Conservation (phyloP, 495 filamentous ascomycete species). For the Penicillium ucsense region DNA sequence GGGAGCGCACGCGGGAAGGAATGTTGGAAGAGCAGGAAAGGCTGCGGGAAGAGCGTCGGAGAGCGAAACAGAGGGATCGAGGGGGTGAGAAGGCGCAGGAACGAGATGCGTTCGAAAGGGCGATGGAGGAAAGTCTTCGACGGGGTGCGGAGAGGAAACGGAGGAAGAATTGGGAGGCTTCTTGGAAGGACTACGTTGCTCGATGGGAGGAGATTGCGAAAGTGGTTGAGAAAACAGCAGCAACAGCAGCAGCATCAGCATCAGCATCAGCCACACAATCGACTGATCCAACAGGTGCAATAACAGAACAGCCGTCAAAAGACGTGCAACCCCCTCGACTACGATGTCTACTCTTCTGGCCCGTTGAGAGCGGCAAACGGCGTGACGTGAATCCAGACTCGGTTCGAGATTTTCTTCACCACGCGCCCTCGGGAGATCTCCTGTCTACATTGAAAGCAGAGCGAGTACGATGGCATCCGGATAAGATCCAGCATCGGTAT, state of each 20-base stretch:
- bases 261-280: too few species aligned
- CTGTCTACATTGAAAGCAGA: slow-evolving; percentile 65
- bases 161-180: slow-evolving; percentile 38
- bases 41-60: slow-evolving; percentile 45
- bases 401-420: slow-evolving; percentile 53
- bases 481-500: slow-evolving; percentile 91
- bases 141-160: slow-evolving; percentile 38
- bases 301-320: not conserved
- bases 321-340: slow-evolving; percentile 5
- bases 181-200: slow-evolving; percentile 55
- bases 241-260: not conserved
- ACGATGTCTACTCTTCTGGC: slow-evolving; percentile 63
- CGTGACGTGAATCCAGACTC: slow-evolving; percentile 52
- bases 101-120: slow-evolving; percentile 27
- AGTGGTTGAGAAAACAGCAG: slow-evolving; percentile 5
- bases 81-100: slow-evolving; percentile 26
- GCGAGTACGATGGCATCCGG: slow-evolving; percentile 91
- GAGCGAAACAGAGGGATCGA: slow-evolving; percentile 31
- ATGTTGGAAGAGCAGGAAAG: slow-evolving; percentile 56
- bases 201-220: slow-evolving; percentile 52
- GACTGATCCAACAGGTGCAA: too few species aligned
- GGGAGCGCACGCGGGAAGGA: slow-evolving; percentile 70
- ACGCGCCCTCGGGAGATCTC: slow-evolving; percentile 39
- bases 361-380: slow-evolving; percentile 53
- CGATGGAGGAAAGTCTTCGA: slow-evolving; percentile 44